Base-by-base conservation (phyloP, 108 stramenopile genomes). In the Discostella stelligeroides region DNA sequence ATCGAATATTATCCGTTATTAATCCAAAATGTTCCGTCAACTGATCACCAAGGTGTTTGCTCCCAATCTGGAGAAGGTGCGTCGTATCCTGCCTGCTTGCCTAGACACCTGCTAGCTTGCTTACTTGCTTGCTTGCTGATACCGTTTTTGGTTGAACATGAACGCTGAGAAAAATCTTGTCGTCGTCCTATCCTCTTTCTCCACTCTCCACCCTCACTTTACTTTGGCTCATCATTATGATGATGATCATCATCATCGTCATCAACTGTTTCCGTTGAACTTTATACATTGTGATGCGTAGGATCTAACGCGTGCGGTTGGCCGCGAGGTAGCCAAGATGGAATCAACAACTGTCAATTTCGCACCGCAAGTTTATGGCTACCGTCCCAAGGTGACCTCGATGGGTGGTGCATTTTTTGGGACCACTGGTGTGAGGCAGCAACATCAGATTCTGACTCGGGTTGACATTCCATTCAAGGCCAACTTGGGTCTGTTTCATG, bases 391-490 rank as follows among this genome's bases (percentile, higher is more conserved):
- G 41, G 46, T 53, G 9, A 9, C 55, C 5, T 60, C 69, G 2
- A n/a, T 41, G 21, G 40, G 24, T 2, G 50, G 60, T 0, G 70
- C 60, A 0, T 59, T 60, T 2, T 70, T 70, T 50, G 70, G 70
- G 20, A 11, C 1, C 3, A 27, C 48, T 13, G 51, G 60, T 11
- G n/a, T 40, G 60, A 37, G 49, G 1, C 48, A 14, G 23, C 60
- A 34, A 49, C 48, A 49, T 29, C 47, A 61, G 21, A 18, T 20
- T 17, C 28, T 70, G 59, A 42, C 45, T 12, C 34, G 50, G 11
- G 70, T 70, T 21, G 70, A 70, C 47, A 70, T 70, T 41, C 70
- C 70, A 1, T 70, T 70, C 38, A 61, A 70, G 70, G 38, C 70
- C 38, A 70, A 61, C 39, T 49, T 17, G 20, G 70, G 70, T 7